Percentiles rank a stretch among this genome's conserved stretches.
phyloP scores from a whole-genome alignment of 352 stramenopile species.

The Phytophthora citricola region DNA sequence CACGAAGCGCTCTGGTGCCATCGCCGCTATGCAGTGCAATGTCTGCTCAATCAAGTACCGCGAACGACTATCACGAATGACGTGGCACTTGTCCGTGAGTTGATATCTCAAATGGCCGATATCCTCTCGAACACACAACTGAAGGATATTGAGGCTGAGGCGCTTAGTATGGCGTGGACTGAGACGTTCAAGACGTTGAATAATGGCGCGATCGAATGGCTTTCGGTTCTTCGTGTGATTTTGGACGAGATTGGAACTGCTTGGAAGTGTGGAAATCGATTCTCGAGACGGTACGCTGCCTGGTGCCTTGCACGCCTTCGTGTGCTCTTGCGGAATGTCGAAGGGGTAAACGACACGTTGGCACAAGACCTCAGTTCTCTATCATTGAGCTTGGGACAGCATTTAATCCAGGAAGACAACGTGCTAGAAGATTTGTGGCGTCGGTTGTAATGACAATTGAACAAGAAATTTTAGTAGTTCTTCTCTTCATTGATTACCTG shows the following conservation, averaged over 20 bases:
- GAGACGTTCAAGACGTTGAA: constrained; percentile 19
- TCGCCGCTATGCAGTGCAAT: constrained; percentile 68
- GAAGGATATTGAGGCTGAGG: constrained; percentile 7
- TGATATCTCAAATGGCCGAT: constrained; percentile 10
- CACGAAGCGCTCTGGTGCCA: constrained; percentile 86
- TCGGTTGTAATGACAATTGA: not conserved
- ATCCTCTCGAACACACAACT: constrained; percentile 3
- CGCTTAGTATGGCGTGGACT: constrained; percentile 25
- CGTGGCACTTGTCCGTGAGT: constrained; percentile 1
- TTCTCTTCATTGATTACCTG: too few relatives aligned
- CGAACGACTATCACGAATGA: not conserved
- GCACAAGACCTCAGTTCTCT: constrained; percentile 13
- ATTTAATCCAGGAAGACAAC: constrained; percentile 26
- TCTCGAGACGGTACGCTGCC: constrained; percentile 54
- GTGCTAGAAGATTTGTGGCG: constrained; percentile 44
- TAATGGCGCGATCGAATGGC: not conserved
- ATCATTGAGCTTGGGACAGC: constrained; percentile 14
- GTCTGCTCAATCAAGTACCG: constrained; percentile 33
- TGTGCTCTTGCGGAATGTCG: constrained; percentile 8
- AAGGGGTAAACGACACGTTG: constrained; percentile 3
- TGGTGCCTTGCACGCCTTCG: constrained; percentile 54
- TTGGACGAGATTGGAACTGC: constrained; percentile 50
- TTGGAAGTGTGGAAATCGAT: constrained; percentile 51
- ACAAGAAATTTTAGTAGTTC: too few relatives aligned
- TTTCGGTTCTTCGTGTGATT: constrained; percentile 20